Percentiles rank a stretch among this genome's conserved stretches.
Evolutionary conservation across 108 stramenopile species (phyloP).

Genomic region (Nitzschia inconspicua): DNA sequence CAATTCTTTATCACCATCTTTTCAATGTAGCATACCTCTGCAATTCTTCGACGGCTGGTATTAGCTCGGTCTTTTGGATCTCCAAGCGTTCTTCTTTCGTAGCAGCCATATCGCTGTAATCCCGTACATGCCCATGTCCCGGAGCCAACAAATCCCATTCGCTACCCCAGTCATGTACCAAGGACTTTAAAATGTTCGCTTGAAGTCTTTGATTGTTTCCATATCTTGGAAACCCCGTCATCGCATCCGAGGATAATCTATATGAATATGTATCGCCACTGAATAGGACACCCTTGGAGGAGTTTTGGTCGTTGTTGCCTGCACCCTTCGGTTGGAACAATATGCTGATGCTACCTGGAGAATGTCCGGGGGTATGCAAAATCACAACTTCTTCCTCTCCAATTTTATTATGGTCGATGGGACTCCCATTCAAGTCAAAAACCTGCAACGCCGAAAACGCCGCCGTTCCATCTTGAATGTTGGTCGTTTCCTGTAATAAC

Average conservation of each 20-base stretch:
- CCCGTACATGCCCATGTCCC: slow-evolving; percentile 66
- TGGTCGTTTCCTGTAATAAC: slow-evolving; percentile 30
- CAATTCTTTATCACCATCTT: too few species aligned
- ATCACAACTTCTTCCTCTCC: slow-evolving; percentile 27
- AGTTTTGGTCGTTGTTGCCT: neutral
- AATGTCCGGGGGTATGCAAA: slow-evolving; percentile 74
- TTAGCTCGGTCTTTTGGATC: too few species aligned
- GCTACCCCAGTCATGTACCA: slow-evolving; percentile 20
- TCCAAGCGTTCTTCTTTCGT: too few species aligned
- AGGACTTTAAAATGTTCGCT: slow-evolving; percentile 26
- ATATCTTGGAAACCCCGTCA: slow-evolving; percentile 64
- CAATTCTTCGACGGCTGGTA: too few species aligned
- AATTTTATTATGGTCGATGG: neutral
- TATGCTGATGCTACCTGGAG: slow-evolving; percentile 59
- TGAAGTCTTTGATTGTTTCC: slow-evolving; percentile 45
- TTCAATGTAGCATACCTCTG: too few species aligned
- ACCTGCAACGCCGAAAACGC: slow-evolving; percentile 25
- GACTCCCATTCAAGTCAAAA: slow-evolving; percentile 37
- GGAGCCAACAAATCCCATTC: slow-evolving; percentile 57
- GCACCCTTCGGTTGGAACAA: slow-evolving; percentile 22
- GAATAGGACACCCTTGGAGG: slow-evolving; percentile 41
- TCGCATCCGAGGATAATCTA: slow-evolving; percentile 47
- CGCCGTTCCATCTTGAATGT: too few species aligned
- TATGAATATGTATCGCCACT: slow-evolving; percentile 65
- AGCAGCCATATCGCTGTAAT: too few species aligned